A percentile compares a stretch with the other conserved stretches of the same genome.
phyloP scores from a whole-genome alignment of 106 monocot species.

The Phalaenopsis aphrodite region DNA sequence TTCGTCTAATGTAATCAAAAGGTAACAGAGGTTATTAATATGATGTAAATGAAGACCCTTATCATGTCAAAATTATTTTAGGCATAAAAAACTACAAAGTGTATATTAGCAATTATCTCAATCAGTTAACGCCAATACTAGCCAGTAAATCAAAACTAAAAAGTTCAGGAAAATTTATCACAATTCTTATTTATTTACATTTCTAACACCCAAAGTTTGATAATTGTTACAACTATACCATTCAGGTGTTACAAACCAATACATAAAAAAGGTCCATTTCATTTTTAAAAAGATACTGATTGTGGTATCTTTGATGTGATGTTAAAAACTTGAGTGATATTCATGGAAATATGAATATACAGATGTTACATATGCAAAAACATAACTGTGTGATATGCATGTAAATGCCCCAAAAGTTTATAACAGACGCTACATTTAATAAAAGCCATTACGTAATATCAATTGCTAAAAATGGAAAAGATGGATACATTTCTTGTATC shows the following conservation, averaged over 20 bases:
- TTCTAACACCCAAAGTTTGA: too few species aligned
- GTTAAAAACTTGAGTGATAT: too few species aligned
- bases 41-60: neutral
- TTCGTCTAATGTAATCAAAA: neutral
- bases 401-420: neutral
- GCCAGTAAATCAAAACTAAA: neutral
- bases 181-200: too few species aligned
- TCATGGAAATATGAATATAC: too few species aligned
- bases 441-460: slow-evolving; percentile 1
- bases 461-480: neutral
- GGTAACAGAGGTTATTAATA: neutral
- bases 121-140: neutral
- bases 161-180: too few species aligned
- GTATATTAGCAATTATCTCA: neutral
- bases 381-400: too few species aligned
- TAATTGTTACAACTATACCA: too few species aligned
- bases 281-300: too few species aligned
- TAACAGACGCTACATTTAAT: neutral
- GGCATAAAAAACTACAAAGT: neutral
- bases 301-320: too few species aligned
- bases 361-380: too few species aligned
- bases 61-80: slow-evolving; percentile 1
- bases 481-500: slow-evolving; percentile 66
- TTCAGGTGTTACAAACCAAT: too few species aligned
- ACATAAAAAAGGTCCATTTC: too few species aligned